Evolutionary conservation across 441 rosid genomes (phyloP), one percentile per base, ranked within the genome.

Genomic region (Viola pubescens): DNA sequence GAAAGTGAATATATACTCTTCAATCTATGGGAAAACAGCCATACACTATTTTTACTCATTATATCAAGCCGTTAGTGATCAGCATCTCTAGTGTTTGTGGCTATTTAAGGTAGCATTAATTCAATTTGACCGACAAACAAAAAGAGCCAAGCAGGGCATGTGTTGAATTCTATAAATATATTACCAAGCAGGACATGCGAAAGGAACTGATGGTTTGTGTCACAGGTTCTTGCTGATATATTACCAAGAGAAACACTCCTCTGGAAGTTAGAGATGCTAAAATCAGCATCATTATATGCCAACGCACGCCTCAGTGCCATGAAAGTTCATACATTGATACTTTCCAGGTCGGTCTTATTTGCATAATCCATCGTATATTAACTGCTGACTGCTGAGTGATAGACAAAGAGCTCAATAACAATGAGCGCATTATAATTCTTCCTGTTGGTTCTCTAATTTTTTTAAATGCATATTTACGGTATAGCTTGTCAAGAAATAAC

Each of bases 261-360:
- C 10, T 83, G 89, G 94, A 83, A 84, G 71, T 76, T 83, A 62
- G 68, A 72, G 42, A 64, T 86, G 81, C 80, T 83, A 52, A 72
- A 75, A 60, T 68, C 77, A 6, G 83, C 83, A 57, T 77, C 82
- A 55, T 78, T 76, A 53, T 72, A 48, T 61, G 71, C 81, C 59
- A 82, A 82, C 63, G 68, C 83, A 43, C 82, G 74, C 62, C 77
- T 86, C 37, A 82, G 77, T 70, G 77, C 75, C 40, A 77, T 80
- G 64, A 77, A 73, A 66, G 83, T 86, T 65, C 81, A 79, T 61
- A 77, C 78, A 6, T 65, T 86, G 47, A 42, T 83, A 62, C 77
- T 86, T 54, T 62, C 75, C 61, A 82, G 94, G 94, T 86, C 43
- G 34, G 38, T 63, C 48, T 57, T 48, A 46, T 34, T 66, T 51